Percentiles rank a stretch among this genome's conserved stretches.
Conservation (phyloP, 164 flowering plant genomes). For the Magnolia kwangsiensis region DNA sequence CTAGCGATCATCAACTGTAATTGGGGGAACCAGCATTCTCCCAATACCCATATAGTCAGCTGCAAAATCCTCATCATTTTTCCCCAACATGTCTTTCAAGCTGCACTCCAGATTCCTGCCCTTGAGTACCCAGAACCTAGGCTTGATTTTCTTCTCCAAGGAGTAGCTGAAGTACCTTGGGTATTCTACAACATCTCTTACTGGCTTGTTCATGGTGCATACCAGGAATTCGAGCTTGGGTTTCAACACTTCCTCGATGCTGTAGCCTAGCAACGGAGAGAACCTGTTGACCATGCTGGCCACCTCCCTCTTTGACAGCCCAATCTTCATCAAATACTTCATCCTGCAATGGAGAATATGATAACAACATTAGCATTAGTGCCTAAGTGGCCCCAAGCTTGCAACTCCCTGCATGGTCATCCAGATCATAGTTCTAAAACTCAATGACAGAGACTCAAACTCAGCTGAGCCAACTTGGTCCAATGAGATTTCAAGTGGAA, state of each 20-base stretch:
- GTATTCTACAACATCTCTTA: slow-evolving; percentile 63
- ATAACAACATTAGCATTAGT: not conserved
- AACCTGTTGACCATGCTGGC: slow-evolving; percentile 71
- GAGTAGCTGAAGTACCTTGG: slow-evolving; percentile 95
- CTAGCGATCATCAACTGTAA: not conserved
- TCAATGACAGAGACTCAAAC: too few relatives aligned
- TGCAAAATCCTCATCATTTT: slow-evolving; percentile 85
- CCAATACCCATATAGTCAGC: slow-evolving; percentile 51
- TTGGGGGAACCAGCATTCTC: slow-evolving; percentile 37
- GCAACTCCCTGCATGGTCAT: too few relatives aligned
- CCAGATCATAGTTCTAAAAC: too few relatives aligned
- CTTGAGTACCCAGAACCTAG: slow-evolving; percentile 67
- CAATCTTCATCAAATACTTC: slow-evolving; percentile 54
- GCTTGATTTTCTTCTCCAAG: slow-evolving; percentile 79
- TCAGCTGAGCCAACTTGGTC: too few relatives aligned
- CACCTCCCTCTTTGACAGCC: slow-evolving; percentile 63
- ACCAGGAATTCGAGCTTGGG: slow-evolving; percentile 82
- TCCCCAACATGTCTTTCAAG: slow-evolving; percentile 76
- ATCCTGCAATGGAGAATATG: slow-evolving; percentile 36
- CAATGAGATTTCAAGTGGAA: too few relatives aligned
- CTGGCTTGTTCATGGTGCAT: slow-evolving; percentile 62
- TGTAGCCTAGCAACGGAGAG: slow-evolving; percentile 84
- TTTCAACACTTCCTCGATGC: slow-evolving; percentile 64
- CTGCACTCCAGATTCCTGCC: slow-evolving; percentile 57
- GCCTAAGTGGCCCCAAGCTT: not conserved